These are phyloP conservation scores for Metarhizium rileyi DNA, from an alignment of 2,329 filamentous ascomycete genomes.

Conservation along the genomic window DNA sequence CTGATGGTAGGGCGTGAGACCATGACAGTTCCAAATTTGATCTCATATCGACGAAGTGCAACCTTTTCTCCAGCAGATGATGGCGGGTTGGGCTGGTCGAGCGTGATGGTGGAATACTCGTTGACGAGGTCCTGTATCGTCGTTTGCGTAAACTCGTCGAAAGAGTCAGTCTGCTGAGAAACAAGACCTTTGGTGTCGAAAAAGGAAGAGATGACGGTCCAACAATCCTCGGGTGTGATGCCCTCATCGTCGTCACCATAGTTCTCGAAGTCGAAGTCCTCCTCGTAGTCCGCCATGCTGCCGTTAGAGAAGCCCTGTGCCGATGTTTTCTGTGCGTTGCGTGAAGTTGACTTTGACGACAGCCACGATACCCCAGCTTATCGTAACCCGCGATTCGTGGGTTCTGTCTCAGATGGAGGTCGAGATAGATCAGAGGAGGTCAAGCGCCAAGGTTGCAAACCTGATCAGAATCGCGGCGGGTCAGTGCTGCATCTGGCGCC, in stretches of 20 bases:
- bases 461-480: slow-evolving; percentile 14
- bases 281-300: slow-evolving; percentile 47
- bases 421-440: slow-evolving; percentile 7
- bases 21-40: slow-evolving; percentile 85
- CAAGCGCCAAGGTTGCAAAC: slow-evolving; percentile 1
- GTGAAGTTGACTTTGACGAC: neutral
- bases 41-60: slow-evolving; percentile 83
- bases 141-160: slow-evolving; percentile 90
- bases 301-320: neutral
- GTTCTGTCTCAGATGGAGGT: neutral
- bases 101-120: slow-evolving; percentile 82
- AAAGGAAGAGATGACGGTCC: slow-evolving; percentile 94
- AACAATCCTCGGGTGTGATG: slow-evolving; percentile 96
- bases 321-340: neutral
- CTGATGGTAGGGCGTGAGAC: slow-evolving; percentile 85
- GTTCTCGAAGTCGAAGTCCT: slow-evolving; percentile 55
- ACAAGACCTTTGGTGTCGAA: slow-evolving; percentile 94
- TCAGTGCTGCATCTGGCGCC: slow-evolving; percentile 23
- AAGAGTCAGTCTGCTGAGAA: slow-evolving; percentile 95
- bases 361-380: neutral
- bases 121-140: slow-evolving; percentile 92
- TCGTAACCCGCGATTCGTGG: neutral
- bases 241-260: slow-evolving; percentile 57
- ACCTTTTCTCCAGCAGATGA: slow-evolving; percentile 68
- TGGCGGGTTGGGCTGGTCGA: slow-evolving; percentile 83